Conservation (phyloP, 78 protist genomes). For the Dictyostelium capitatum region DNA sequence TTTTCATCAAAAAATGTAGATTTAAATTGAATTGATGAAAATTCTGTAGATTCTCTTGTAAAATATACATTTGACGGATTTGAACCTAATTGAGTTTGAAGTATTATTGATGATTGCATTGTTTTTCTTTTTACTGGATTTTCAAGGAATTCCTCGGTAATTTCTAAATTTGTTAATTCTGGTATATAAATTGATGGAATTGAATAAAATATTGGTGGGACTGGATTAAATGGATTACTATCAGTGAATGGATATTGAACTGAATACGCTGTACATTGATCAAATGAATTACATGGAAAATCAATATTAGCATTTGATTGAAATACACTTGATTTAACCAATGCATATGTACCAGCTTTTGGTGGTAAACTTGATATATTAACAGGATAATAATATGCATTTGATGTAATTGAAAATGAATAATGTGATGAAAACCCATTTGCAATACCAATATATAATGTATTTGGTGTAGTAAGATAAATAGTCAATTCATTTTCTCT, state of each 20-base stretch:
- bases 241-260: background rate
- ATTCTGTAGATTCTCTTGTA: background rate
- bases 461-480: background rate
- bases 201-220: constrained; percentile 1
- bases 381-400: background rate
- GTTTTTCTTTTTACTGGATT: constrained; percentile 19
- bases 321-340: constrained; percentile 2
- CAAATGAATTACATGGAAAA: constrained; percentile 1
- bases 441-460: constrained; percentile 24
- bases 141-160: background rate
- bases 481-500: background rate
- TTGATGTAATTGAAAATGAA: constrained; percentile 9
- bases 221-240: constrained; percentile 48
- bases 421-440: constrained; percentile 1
- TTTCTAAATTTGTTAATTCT: background rate
- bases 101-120: background rate
- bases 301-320: background rate
- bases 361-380: background rate
- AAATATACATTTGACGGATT: background rate
- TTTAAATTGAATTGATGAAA: background rate
- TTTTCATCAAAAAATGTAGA: background rate
- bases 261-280: background rate
- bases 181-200: background rate
- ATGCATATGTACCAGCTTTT: background rate
- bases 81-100: background rate